Base-by-base conservation (phyloP, 2,329 filamentous ascomycete genomes). In the Alternaria triticimaculans region DNA sequence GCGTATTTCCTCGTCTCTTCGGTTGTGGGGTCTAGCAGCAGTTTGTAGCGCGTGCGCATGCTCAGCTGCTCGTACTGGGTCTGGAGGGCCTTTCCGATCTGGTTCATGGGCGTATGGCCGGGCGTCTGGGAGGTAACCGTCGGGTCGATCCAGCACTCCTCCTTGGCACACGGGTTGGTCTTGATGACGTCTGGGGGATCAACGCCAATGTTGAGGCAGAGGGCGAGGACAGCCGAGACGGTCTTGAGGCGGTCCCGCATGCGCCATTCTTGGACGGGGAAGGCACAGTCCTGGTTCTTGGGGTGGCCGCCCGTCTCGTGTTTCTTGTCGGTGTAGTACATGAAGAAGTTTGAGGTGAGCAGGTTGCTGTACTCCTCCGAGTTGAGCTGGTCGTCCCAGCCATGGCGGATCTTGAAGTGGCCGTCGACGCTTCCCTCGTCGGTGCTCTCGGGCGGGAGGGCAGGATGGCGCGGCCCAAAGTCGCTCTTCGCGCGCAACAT, bases 241-340 rank as follows among this genome's bases (percentile, higher is more conserved):
- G 96, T 99, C 84, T 99, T 99, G 66, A 98, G 85, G 14, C 96
- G 88, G 80, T 99, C 96, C 71, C 94, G 90, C 92, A 98, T 97
- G 62, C 96, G 91, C 96, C 96, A 99, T 79, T 98, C 96, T 77
- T 97, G 92, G 6, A 97, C 86, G 56, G 88, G 87, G 62, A 80
- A 81, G 37, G 77, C 78, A 68, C 81, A 82, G 60, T 82, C 82
- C 20, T 84, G 82, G 62, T 83, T 82, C 77, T 94, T 93, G 15
- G 94, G 93, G 70, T 94, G 93, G 21, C 94, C 96, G 37, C 93
- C 95, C 21, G 93, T 96, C 79, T 98, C 96, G 81, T 99, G 96
- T 57, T 95, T 91, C 81, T 98, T 98, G 81, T 99, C 96, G 67
- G 95, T 97, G 81, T 92, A 99, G 82, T 99, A 99, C 95, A 98